phyloP scores from a whole-genome alignment of 129 eudicot genomes.

The Pulicaria dysenterica region DNA sequence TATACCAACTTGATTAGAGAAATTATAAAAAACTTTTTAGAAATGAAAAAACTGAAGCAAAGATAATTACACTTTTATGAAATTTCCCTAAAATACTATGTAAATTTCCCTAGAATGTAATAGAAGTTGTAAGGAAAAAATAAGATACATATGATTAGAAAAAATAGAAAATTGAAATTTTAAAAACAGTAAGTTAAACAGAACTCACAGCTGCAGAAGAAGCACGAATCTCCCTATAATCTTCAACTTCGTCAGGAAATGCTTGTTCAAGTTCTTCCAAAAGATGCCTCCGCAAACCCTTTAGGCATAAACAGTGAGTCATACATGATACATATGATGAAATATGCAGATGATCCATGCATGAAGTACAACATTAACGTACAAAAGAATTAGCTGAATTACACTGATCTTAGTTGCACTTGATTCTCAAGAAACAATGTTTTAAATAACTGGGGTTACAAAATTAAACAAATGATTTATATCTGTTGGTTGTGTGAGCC shows the following conservation, averaged over 20 bases:
- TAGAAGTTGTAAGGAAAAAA: not conserved
- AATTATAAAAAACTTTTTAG: no score
- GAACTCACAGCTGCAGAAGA: slow-evolving; percentile 92
- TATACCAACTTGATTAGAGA: no score
- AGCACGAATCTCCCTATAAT: slow-evolving; percentile 80
- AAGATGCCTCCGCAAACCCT: slow-evolving; percentile 73
- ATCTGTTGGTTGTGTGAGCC: no score
- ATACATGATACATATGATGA: not conserved
- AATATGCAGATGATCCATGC: slow-evolving; percentile 10
- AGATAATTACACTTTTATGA: no score
- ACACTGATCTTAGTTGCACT: no score
- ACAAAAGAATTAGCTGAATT: no score
- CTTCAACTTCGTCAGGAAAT: slow-evolving; percentile 89
- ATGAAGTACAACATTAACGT: no score
- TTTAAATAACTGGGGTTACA: no score
- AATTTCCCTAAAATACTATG: no score
- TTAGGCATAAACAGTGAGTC: slow-evolving; percentile 9
- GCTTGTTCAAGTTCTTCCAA: slow-evolving; percentile 90
- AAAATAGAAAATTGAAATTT: not conserved
- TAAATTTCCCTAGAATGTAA: no score
- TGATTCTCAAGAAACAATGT: no score
- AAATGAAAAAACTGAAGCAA: not conserved
- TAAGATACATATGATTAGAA: not conserved
- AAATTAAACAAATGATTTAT: no score
- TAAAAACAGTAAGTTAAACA: not conserved